Evolutionary conservation across 176 grass and related monocot species (phyloP), one percentile per base, ranked within the genome.

Genomic region (Bonia amplexicaulis): DNA sequence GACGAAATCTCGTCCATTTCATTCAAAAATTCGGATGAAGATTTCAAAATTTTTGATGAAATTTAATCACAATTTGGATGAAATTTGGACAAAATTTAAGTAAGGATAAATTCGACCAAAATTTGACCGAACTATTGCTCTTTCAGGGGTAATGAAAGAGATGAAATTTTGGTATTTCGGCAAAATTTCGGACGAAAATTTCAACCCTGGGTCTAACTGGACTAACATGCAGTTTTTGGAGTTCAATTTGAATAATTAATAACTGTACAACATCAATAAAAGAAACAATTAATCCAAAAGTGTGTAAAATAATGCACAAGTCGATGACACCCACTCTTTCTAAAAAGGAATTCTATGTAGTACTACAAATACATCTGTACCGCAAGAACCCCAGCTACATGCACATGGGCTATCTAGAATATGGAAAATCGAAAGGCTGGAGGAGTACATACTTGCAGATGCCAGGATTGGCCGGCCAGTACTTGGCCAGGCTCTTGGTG

Each of bases 391-490:
- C 17, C 62, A 10, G 27, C 12, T 60, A 73, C 39, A 79, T 83
- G 73, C 74, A 85, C 73, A 76, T 78, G 58, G 25, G 35, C 7
- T 15, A 55, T 12, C 45, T 45, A 76, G 19, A 70, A 55, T 44
- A 1, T 19, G 53, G 35, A 63, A 53, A 44, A 70, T 41, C 12
- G n/a, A 77, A 60, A 69, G 22, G 79, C 7, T n/a, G 15, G 26
- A 66, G 17, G 15, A 51, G 20, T 19, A 62, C 59, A 29, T 92
- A 94, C 95, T 90, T 97, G 86, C 88, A 91, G 69, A 81, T 81
- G 73, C 3, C 14, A 27, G 95, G 92, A 47, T 66, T 78, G 5
- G 48, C 63, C 7, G 92, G 95, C 92, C 92, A 97, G 83, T 81
- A 83, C 41, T 81, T 91, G 12, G 73, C 27, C 12, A 54, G n/a